phyloP scores from a whole-genome alignment of 805 yeast species.

The Candida namnaoensis region DNA sequence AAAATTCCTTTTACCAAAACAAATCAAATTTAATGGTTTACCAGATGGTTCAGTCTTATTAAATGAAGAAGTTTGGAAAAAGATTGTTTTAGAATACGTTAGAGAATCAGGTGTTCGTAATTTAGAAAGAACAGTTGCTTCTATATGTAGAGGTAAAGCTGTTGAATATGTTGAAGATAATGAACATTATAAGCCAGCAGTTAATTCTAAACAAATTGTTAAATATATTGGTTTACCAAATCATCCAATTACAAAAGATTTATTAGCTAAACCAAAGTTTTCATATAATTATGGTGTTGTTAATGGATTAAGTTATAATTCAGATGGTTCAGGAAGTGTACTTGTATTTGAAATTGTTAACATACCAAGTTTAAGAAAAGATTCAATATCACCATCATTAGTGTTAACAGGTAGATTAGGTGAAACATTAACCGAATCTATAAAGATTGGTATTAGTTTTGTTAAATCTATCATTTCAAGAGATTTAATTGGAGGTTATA shows the following conservation, averaged over 20 bases:
- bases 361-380: constrained; percentile 34
- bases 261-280: constrained; percentile 33
- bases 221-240: constrained; percentile 64
- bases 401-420: constrained; percentile 79
- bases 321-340: constrained; percentile 80
- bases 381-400: constrained; percentile 28
- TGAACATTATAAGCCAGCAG: constrained; percentile 12
- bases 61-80: constrained; percentile 45
- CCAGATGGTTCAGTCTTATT: constrained; percentile 33
- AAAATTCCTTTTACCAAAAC: constrained; percentile 67
- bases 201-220: constrained; percentile 48
- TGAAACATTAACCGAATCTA: constrained; percentile 72
- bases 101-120: constrained; percentile 83
- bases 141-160: constrained; percentile 76
- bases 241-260: constrained; percentile 31
- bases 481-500: constrained; percentile 21
- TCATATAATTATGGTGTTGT: constrained; percentile 65
- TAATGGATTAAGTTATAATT: constrained; percentile 81
- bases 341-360: constrained; percentile 72
- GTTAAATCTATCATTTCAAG: constrained; percentile 47
- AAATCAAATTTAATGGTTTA: constrained; percentile 60
- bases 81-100: constrained; percentile 61
- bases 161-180: constrained; percentile 41
- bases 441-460: constrained; percentile 68
- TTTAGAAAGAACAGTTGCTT: constrained; percentile 65